Conservation (phyloP, 1,139 yeast genomes). For the Suhomyces bolitotheri region DNA sequence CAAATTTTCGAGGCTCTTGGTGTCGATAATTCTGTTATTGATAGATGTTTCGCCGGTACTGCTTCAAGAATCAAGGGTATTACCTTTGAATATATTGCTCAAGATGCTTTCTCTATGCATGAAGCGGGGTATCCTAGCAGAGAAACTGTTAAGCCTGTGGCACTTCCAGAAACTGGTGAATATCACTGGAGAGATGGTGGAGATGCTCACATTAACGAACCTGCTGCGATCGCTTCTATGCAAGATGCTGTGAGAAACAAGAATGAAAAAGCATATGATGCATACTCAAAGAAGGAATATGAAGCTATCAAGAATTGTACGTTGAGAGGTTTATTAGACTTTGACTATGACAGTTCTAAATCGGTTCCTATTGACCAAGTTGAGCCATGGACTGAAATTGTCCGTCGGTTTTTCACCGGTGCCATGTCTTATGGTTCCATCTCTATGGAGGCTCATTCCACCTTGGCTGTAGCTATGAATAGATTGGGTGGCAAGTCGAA, state of each 20-base stretch:
- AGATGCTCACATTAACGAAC: conserved; percentile 91
- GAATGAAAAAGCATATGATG: conserved; percentile 88
- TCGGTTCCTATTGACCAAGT: conserved; percentile 95
- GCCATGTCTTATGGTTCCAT: conserved; percentile 99
- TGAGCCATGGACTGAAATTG: conserved; percentile 99
- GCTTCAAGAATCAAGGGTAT: conserved; percentile 96
- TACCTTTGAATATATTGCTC: conserved; percentile 92
- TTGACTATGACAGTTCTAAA: conserved; percentile 69
- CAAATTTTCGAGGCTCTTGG: conserved; percentile 97
- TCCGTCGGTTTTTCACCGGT: conserved; percentile 95
- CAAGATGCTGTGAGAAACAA: conserved; percentile 98
- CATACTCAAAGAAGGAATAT: conserved; percentile 84
- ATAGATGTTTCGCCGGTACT: conserved; percentile 94
- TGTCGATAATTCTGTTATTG: conserved; percentile 91
- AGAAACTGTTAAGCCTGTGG: conserved; percentile 65
- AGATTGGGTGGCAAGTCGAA: conserved; percentile 96
- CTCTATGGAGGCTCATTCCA: conserved; percentile 97
- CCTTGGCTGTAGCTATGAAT: conserved; percentile 98
- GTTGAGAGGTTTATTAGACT: conserved; percentile 87
- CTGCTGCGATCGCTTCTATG: conserved; percentile 89
- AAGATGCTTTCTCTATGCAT: conserved; percentile 92
- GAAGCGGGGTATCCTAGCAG: conserved; percentile 88
- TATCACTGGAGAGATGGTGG: conserved; percentile 99
- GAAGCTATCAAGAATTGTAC: conserved; percentile 94
- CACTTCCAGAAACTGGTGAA: conserved; percentile 93